phyloP scores from a whole-genome alignment of 257 asterid species.

The Ocimum tenuiflorum region DNA sequence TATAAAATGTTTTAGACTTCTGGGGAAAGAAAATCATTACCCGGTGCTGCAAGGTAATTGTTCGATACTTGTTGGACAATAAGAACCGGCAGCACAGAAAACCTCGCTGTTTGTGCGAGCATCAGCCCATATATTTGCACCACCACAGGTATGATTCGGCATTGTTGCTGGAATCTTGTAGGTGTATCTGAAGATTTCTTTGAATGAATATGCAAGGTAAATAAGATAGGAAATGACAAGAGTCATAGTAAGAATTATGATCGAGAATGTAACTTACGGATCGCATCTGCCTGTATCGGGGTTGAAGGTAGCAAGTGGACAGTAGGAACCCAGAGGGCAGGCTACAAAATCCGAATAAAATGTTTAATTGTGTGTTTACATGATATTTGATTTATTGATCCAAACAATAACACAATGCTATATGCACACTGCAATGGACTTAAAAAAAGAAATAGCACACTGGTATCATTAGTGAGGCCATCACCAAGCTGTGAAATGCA shows the following conservation, averaged over 20 bases:
- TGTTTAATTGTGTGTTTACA: background rate
- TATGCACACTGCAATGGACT: background rate
- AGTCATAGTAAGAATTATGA: constrained; percentile 1
- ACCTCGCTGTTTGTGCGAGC: constrained; percentile 44
- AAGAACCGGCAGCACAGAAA: constrained; percentile 77
- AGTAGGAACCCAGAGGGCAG: constrained; percentile 84
- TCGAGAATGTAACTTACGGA: constrained; percentile 52
- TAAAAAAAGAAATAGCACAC: background rate
- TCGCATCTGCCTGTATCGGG: constrained; percentile 48
- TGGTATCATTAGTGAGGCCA: no score
- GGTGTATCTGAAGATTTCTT: constrained; percentile 45
- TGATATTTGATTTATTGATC: background rate
- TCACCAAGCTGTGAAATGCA: background rate
- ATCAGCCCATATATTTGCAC: constrained; percentile 84
- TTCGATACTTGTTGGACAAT: constrained; percentile 61
- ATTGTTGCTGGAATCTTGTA: constrained; percentile 60
- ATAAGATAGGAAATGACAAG: background rate
- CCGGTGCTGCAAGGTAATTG: constrained; percentile 59
- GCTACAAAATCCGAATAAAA: constrained; percentile 44
- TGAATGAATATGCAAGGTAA: constrained; percentile 12
- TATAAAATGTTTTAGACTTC: background rate
- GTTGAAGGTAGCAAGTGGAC: constrained; percentile 67
- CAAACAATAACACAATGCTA: background rate
- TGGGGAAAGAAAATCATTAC: constrained; percentile 36
- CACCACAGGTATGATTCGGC: constrained; percentile 75